phyloP scores from a whole-genome alignment of 1,284 basidiomycete genomes.

The Apiotrichum domesticum region DNA sequence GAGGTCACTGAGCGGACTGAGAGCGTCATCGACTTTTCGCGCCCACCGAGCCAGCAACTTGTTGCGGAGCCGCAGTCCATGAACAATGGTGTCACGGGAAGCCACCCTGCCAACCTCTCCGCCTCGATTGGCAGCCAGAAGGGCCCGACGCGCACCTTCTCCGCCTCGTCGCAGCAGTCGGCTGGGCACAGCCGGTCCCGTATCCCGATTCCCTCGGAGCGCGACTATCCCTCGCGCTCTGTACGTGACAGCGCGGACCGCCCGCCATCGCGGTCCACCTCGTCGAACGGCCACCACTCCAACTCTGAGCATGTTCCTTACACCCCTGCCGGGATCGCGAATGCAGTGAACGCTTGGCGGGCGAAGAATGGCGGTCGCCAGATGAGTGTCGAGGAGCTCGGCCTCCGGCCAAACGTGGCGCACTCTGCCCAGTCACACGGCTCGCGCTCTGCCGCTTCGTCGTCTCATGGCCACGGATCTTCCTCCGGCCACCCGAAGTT shows the following conservation, averaged over 20 bases:
- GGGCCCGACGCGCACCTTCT: neutral
- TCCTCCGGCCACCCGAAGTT: neutral
- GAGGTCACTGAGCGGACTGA: neutral
- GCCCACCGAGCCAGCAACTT: neutral
- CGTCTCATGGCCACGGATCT: neutral
- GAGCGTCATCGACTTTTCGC: constrained; percentile 7
- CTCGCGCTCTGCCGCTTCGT: neutral
- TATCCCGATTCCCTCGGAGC: neutral
- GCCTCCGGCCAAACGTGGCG: neutral
- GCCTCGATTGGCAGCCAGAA: neutral
- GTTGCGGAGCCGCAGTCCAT: too few species aligned
- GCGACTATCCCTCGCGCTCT: neutral
- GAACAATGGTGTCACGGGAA: neutral
- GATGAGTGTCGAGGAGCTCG: neutral
- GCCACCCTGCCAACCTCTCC: neutral
- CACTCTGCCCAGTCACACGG: neutral
- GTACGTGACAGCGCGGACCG: neutral
- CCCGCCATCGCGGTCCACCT: constrained; percentile 4
- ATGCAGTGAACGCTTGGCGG: constrained; percentile 12
- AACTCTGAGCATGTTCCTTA: neutral
- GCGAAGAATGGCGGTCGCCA: neutral
- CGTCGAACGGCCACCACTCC: constrained; percentile 8
- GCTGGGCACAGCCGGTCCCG: neutral
- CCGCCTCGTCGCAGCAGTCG: neutral
- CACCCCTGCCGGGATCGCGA: constrained; percentile 8